Base-by-base conservation (phyloP, 202 grass and related monocot genomes). In the Setaria viridis region DNA sequence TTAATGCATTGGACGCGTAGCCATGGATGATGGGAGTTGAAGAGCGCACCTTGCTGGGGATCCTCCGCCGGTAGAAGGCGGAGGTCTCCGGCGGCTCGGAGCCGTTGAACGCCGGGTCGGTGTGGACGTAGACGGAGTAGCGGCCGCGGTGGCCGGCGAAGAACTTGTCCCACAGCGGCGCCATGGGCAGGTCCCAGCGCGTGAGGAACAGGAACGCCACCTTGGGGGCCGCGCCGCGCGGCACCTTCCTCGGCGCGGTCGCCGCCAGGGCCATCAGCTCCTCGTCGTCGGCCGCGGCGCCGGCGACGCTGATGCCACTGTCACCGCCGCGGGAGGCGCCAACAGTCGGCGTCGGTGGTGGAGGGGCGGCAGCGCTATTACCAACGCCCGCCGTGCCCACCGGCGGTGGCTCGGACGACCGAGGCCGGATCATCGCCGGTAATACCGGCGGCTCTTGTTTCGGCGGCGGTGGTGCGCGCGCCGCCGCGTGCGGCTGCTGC, bases 201-300 rank as follows among this genome's bases (percentile, higher is more conserved):
- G 91, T 88, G 45, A 98, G 87, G 90, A 98, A 98, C 86, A 98
- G 86, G 85, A 98, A 98, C 42, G 95, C 95, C 62, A 94, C 80
- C 74, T 86, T 98, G 15, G 84, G 87, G 3, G 64, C 9, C 16
- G 16, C 16, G 2, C 41, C 67, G 4, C 4, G 33, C 42, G 3
- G n/a, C 49, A 5, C 15, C 60, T 32, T 43, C 80, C 84, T 67
- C 59, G 84, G 79, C 68, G 80, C 84, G 49, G 80, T 1, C 8
- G 88, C 49, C 16, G 88, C 88, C 33, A 16, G 42, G 17, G 68
- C 45, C 84, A 87, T 74, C 68, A 90, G 74, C 80, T 62, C 84
- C 32, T 87, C 88, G 39, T 79, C 87, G 30, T 57, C 70, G 1
- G 4, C 70, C 46, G 0, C 70, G 15, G 0, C 19, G 0, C 4